Base-by-base conservation (phyloP, 1,284 basidiomycete genomes). In the Ganoderma sp. region DNA sequence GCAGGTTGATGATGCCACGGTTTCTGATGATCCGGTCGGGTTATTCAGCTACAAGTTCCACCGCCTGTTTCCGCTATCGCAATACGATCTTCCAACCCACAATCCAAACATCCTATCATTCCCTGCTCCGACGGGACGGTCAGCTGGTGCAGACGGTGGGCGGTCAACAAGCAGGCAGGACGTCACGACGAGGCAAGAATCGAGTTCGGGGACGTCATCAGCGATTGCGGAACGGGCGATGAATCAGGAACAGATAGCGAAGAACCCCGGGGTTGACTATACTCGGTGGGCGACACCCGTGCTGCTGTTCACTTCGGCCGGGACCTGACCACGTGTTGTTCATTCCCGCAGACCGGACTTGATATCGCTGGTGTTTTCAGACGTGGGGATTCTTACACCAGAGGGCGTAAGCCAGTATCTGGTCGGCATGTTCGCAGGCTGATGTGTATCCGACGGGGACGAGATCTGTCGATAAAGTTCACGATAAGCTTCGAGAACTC, bases 1-100 rank as follows among this genome's bases (percentile, higher is more conserved):
- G 73, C 70, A 17, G 45, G 37, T 37, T 9, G 65, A 67, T 68
- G 52, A 66, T 65, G 61, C 59, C 63, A 66, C 59, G 67, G 73
- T 68, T 73, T 66, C 72, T 78, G 67, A 79, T 68, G 66, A 48
- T 67, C 57, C 66, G 25, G 43, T 74, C 67, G 62, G 61, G 70
- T 65, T 74, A 76, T 73, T 70, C 79, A 94, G 94, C 80, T 99
- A 97, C 87, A 99, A 99, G 83, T 99, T 99, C 80, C 91, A 98
- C 77, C 92, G 98, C 71, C 85, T 98, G 75, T 99, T 99, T 83
- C 97, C 97, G 52, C 84, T 99, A 79, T 97, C 94, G 64, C 97
- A 99, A 79, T 96, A 96, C 78, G 97, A 99, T 84, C 87, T 99
- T 32, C 97, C 97, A 57, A 93, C 90, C 67, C 90, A 93, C 77